phyloP scores from a whole-genome alignment of 805 yeast genomes.

The Starmerella etchellsii region DNA sequence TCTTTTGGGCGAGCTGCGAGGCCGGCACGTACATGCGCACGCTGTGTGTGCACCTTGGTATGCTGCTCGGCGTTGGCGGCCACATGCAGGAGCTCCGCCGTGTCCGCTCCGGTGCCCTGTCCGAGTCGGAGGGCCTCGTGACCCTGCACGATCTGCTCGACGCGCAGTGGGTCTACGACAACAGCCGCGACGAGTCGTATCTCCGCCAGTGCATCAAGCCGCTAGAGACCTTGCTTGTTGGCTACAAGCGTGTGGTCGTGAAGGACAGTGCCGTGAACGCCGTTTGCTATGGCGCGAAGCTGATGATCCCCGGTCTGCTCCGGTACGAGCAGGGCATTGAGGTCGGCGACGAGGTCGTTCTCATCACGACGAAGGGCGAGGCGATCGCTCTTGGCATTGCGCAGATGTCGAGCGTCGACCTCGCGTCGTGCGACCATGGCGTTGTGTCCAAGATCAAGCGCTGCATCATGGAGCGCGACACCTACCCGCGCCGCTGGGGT shows the following conservation, averaged over 20 bases:
- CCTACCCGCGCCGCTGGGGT: slow-evolving; percentile 99
- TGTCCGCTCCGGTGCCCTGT: slow-evolving; percentile 93
- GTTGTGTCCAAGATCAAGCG: slow-evolving; percentile 97
- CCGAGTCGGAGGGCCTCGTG: slow-evolving; percentile 81
- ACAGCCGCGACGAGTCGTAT: slow-evolving; percentile 92
- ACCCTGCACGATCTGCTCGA: slow-evolving; percentile 95
- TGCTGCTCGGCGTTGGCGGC: slow-evolving; percentile 97
- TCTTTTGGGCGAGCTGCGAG: slow-evolving; percentile 99
- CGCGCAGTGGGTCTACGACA: slow-evolving; percentile 96
- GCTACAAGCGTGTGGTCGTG: slow-evolving; percentile 94
- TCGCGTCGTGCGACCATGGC: slow-evolving; percentile 95
- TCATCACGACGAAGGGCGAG: slow-evolving; percentile 98
- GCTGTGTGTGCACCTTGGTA: slow-evolving; percentile 95
- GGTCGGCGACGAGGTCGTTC: slow-evolving; percentile 91
- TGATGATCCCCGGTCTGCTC: slow-evolving; percentile 96
- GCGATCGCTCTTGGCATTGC: slow-evolving; percentile 98
- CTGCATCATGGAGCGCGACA: slow-evolving; percentile 98
- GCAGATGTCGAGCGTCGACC: slow-evolving; percentile 96
- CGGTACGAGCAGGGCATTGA: slow-evolving; percentile 97
- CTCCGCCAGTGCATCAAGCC: slow-evolving; percentile 90
- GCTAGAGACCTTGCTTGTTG: slow-evolving; percentile 80
- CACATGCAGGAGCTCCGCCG: slow-evolving; percentile 99
- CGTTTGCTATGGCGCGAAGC: slow-evolving; percentile 96
- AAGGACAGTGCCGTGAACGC: slow-evolving; percentile 93
- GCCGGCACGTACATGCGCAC: slow-evolving; percentile 99